phyloP scores from a whole-genome alignment of 176 grass and related monocot species.

The Phyllostachys edulis region DNA sequence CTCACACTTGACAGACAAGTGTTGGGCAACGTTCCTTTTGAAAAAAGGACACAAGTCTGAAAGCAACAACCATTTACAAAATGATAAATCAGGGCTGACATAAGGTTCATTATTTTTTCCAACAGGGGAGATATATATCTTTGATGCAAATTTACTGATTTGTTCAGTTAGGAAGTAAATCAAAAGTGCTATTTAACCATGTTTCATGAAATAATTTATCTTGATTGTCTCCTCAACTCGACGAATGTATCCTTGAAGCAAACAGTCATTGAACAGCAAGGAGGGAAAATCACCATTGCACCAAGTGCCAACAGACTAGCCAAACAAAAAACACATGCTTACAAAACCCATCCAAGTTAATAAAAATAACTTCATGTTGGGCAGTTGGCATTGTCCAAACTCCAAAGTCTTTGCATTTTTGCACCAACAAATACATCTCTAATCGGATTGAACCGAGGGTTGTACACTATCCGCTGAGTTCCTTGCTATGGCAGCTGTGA shows the following conservation, averaged over 20 bases:
- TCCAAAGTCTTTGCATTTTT: neutral
- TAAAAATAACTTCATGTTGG: neutral
- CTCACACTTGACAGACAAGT: too few species aligned
- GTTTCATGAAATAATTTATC: neutral
- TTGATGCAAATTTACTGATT: neutral
- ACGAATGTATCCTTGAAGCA: neutral
- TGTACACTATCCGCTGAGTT: neutral
- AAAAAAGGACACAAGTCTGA: neutral
- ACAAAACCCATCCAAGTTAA: neutral
- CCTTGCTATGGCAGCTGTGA: neutral
- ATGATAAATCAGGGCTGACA: neutral
- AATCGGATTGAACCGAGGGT: conserved; percentile 5
- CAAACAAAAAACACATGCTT: neutral
- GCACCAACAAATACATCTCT: neutral
- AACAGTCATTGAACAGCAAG: neutral
- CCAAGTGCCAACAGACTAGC: neutral
- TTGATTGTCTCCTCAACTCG: neutral
- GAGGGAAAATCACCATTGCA: neutral
- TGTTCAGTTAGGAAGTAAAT: too few species aligned
- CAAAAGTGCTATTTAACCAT: neutral
- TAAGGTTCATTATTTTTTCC: neutral
- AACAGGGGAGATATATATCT: neutral
- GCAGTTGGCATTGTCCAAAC: neutral
- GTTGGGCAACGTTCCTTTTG: neutral
- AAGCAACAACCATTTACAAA: conserved; percentile 8